These are phyloP conservation scores for Colletotrichum navitas DNA, from an alignment of 2,329 filamentous ascomycete species.

Conservation along the genomic window DNA sequence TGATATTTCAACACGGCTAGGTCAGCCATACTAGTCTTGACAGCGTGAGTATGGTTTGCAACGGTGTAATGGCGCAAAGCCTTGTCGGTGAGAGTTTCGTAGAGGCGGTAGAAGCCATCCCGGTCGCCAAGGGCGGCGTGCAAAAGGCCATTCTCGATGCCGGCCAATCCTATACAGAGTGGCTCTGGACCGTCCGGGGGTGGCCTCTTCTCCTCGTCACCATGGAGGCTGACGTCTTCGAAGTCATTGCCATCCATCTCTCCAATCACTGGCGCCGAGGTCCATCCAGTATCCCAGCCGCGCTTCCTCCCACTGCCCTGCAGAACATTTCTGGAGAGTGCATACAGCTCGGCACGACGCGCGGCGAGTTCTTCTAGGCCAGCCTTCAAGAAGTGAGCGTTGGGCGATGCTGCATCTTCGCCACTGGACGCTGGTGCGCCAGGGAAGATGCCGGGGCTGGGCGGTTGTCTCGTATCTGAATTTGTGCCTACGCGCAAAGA, in stretches of 20 bases:
- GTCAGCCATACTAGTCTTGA: constrained; percentile 84
- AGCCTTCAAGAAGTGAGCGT: constrained; percentile 66
- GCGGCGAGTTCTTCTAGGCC: constrained; percentile 88
- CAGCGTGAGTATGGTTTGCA: constrained; percentile 82
- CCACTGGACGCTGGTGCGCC: constrained; percentile 56
- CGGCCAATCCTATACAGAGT: constrained; percentile 46
- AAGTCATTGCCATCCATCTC: constrained; percentile 61
- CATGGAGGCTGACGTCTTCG: constrained; percentile 69
- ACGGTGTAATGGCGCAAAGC: constrained; percentile 86
- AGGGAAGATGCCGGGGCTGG: constrained; percentile 67
- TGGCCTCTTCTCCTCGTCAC: constrained; percentile 49
- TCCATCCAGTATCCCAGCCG: constrained; percentile 85
- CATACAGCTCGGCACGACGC: constrained; percentile 83
- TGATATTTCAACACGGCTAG: constrained; percentile 87
- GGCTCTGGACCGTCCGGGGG: constrained; percentile 36
- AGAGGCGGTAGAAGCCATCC: constrained; percentile 75
- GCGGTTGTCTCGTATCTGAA: constrained; percentile 51
- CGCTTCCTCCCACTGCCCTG: constrained; percentile 78
- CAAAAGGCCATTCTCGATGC: constrained; percentile 69
- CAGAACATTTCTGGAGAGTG: constrained; percentile 83
- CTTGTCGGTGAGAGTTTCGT: constrained; percentile 85
- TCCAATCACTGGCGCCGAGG: constrained; percentile 66
- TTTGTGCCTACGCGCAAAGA: constrained; percentile 64
- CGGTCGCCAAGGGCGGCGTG: constrained; percentile 71
- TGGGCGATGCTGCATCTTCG: constrained; percentile 51